Evolutionary conservation across 768 basidiomycete genomes (phyloP).

Genomic region (Boletus rubropictus): DNA sequence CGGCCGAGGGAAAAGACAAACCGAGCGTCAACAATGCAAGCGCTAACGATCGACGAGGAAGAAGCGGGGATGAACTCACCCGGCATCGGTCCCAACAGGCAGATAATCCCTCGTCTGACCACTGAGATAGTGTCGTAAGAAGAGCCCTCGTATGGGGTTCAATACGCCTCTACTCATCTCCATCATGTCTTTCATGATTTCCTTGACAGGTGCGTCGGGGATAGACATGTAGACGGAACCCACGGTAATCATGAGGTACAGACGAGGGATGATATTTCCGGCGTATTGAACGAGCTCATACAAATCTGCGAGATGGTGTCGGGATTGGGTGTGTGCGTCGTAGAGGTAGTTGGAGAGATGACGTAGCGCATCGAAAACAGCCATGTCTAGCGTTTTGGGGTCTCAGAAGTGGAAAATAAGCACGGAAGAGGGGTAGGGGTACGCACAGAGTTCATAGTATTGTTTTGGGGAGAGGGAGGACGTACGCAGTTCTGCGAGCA

Average conservation of each 20-base stretch:
- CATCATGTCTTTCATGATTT: conserved; percentile 99
- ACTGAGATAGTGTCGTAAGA: conserved; percentile 92
- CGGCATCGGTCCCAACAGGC: conserved; percentile 78
- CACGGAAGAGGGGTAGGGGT: background rate
- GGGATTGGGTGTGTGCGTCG: conserved; percentile 86
- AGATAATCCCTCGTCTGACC: conserved; percentile 95
- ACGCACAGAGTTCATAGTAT: conserved; percentile 94
- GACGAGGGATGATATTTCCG: conserved; percentile 88
- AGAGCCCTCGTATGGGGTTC: conserved; percentile 94
- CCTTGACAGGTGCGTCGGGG: conserved; percentile 93
- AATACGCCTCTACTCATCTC: conserved; percentile 98
- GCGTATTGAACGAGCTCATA: conserved; percentile 99
- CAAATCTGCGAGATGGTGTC: conserved; percentile 95
- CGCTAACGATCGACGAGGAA: background rate
- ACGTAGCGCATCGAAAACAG: conserved; percentile 93
- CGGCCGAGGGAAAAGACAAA: background rate
- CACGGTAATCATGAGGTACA: conserved; percentile 99
- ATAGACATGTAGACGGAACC: conserved; percentile 99
- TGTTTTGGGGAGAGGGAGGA: conserved; percentile 93
- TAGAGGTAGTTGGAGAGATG: conserved; percentile 95
- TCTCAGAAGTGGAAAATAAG: background rate
- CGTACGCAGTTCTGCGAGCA: conserved; percentile 94
- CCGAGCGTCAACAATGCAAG: background rate
- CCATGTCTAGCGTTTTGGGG: conserved; percentile 68
- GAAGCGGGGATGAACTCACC: conserved; percentile 50